Conservation (phyloP, 352 stramenopile species). For the Phytophthora tentaculata region DNA sequence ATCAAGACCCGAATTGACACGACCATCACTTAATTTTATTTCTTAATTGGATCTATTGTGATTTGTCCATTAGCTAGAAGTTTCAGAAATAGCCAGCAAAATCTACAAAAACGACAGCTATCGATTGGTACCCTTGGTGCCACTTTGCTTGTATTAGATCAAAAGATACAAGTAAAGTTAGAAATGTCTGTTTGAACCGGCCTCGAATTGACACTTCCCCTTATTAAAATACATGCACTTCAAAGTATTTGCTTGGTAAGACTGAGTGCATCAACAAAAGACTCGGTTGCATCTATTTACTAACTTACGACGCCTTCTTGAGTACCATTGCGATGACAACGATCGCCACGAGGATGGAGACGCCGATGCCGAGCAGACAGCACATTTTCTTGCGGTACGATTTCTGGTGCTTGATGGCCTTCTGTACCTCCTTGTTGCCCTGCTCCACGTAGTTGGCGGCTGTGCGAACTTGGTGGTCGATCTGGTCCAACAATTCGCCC, state of each 20-base stretch:
- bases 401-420: slow-evolving; percentile 97
- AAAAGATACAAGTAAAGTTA: too few species aligned
- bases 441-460: slow-evolving; percentile 97
- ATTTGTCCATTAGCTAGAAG: too few species aligned
- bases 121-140: too few species aligned
- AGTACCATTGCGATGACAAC: slow-evolving; percentile 76
- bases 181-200: too few species aligned
- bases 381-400: slow-evolving; percentile 97
- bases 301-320: slow-evolving; percentile 37
- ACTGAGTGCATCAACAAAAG: slow-evolving; percentile 3
- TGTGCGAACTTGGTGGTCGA: slow-evolving; percentile 95
- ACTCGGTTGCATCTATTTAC: slow-evolving; percentile 1
- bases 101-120: too few species aligned
- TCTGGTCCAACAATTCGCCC: slow-evolving; percentile 98
- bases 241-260: neutral
- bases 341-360: slow-evolving; percentile 83
- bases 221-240: too few species aligned
- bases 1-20: too few species aligned
- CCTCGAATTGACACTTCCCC: too few species aligned
- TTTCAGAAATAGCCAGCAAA: too few species aligned
- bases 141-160: too few species aligned
- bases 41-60: too few species aligned
- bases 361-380: slow-evolving; percentile 80
- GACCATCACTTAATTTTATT: too few species aligned
- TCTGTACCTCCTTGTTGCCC: slow-evolving; percentile 94